Evolutionary conservation across 2,329 filamentous ascomycete genomes (phyloP), one percentile per base, ranked within the genome.

Genomic region (Scytalidium lignicola): DNA sequence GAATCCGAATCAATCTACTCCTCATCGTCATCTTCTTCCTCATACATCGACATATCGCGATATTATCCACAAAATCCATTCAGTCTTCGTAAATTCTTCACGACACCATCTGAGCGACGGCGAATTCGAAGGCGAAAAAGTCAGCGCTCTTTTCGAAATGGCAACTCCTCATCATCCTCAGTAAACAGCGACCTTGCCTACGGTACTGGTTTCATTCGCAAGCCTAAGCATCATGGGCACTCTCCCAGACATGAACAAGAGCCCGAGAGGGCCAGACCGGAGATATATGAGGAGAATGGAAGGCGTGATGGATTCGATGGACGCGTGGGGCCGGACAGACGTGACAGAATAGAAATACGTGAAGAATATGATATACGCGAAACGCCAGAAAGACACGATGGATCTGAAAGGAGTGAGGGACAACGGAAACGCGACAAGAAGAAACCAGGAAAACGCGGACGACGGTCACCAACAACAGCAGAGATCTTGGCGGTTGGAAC

Each of bases 121-220:
- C 62, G 62, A 39, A 69, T 72, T 55, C 73, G 72, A 49, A 73
- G 71, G 55, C 73, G 70, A 55, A 72, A 73, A 37, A 68, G 63
- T 47, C 66, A 65, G 21, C 74, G 80, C 50, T 74, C 85, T 47
- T 73, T 83, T 40, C 76, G 74, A 49, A 76, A 82, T 57, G 73
- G 70, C 48, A 85, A 83, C 58, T 83, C 79, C 58, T 83, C 79
- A 1, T 84, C 80, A 2, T 86, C 82, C 0, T 85, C 82, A 1
- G 72, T 86, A 48, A 82, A 86, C 64, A 80, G 78, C 18, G 85
- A 88, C 61, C 68, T 88, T 52, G 83, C 83, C 9, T 88, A 86
- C 61, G 83, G 84, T 9, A 74, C 70, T 48, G 83, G 81, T 15
- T 84, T 76, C 54, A 70, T 79, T 43, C 74, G 73, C 15, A 32